Evolutionary conservation across 78 protist species (phyloP), one percentile per base, ranked within the genome.

Genomic region (Dictyostelium intermedium): DNA sequence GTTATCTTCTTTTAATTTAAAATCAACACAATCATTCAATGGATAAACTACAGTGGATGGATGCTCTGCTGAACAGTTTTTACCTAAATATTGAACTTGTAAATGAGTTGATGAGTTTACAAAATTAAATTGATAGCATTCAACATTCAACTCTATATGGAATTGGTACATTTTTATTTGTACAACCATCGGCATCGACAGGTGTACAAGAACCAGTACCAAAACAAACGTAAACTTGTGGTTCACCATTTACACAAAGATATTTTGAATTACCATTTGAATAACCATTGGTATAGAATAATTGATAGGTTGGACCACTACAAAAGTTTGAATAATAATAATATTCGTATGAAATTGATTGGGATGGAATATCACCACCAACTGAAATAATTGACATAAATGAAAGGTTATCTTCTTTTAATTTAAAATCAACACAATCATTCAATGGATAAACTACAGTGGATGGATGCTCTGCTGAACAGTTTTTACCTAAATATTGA

Each of bases 271-370:
- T 9, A 0, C 2, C 2, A 47, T 35, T n/a, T 10, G 37, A 14
- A 9, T 45, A 84, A 9, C 70, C 72, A 77, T 84, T 72, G 0
- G 91, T 85, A 37, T 20, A 74, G 66, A 63, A 85, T 6, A 74
- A 23, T 11, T 37, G 34, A 25, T 34, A 74, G 16, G 91, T 56
- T 74, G 91, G 91, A 85, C 91, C 91, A 34, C 76, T 53, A 7
- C 91, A 85, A 45, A 35, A 85, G 83, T 74, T 25, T 7, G 74
- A 50, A 13, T 74, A 85, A 70, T 85, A 85, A 37, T 85, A 85
- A 45, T 72, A 50, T 3, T 10, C 13, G 18, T 74, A 72, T 74
- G 60, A 39, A 32, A 85, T 13, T 0, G 91, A 37, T 30, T 53
- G 50, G 1, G 47, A 1, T 45, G 91, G 91, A 50, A 53, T 41